Percentiles rank a stretch among this genome's conserved stretches.
Evolutionary conservation across 2,329 filamentous ascomycete genomes (phyloP).

Genomic region (Periconia sp.): DNA sequence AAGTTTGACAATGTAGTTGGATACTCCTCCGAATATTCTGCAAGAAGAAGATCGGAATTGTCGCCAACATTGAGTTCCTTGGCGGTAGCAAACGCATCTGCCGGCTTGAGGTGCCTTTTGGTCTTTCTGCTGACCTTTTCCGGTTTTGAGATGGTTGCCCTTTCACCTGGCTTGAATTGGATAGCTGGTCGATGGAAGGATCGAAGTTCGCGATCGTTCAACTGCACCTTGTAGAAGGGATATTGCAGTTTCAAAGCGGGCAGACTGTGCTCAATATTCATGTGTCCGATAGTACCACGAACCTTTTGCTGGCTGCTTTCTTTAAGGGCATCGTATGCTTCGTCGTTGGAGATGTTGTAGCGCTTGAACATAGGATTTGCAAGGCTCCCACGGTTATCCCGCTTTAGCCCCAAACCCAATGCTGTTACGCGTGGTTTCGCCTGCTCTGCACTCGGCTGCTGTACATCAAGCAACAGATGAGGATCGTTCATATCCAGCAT

Average conservation of each 20-base stretch:
- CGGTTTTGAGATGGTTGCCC: constrained; percentile 73
- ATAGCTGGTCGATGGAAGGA: constrained; percentile 84
- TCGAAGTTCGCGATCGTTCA: constrained; percentile 70
- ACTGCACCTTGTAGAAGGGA: constrained; percentile 91
- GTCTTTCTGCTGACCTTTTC: constrained; percentile 72
- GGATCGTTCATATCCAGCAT: constrained; percentile 87
- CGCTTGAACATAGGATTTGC: constrained; percentile 74
- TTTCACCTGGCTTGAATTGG: constrained; percentile 69
- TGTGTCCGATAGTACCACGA: constrained; percentile 84
- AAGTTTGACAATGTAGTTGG: constrained; percentile 93
- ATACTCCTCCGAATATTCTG: constrained; percentile 95
- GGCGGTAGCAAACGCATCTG: constrained; percentile 76
- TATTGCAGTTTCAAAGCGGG: constrained; percentile 89
- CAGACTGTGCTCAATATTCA: constrained; percentile 92
- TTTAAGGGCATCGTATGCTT: constrained; percentile 92
- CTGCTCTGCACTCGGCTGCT: constrained; percentile 63
- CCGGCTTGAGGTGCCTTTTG: constrained; percentile 75
- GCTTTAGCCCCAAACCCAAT: constrained; percentile 58
- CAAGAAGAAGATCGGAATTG: constrained; percentile 82
- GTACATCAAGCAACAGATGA: constrained; percentile 78
- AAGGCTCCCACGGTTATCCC: constrained; percentile 68
- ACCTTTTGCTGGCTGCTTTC: constrained; percentile 97
- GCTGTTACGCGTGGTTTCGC: constrained; percentile 57
- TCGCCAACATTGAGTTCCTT: constrained; percentile 85
- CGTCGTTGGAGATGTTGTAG: constrained; percentile 96